Conservation (phyloP, 202 grass and related monocot species). For the Zizania palustris region DNA sequence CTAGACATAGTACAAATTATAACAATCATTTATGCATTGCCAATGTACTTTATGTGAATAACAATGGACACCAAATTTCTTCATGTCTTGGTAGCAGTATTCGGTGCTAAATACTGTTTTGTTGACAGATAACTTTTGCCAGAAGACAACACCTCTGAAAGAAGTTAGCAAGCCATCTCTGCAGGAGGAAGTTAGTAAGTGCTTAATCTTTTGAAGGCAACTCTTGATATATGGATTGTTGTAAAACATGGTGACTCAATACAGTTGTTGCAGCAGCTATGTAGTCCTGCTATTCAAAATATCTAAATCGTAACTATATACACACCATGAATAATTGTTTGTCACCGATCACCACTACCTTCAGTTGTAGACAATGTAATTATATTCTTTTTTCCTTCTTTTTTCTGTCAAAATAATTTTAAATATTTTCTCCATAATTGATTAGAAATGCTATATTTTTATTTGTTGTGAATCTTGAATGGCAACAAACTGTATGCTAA, state of each 20-base stretch:
- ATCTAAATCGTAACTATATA: slow-evolving; percentile 9
- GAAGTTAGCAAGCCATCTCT: slow-evolving; percentile 49
- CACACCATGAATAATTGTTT: neutral
- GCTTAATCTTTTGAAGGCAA: slow-evolving; percentile 29
- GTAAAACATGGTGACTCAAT: slow-evolving; percentile 20
- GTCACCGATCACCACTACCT: neutral
- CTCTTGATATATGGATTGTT: neutral
- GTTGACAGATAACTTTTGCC: slow-evolving; percentile 61
- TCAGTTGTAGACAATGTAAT: slow-evolving; percentile 2
- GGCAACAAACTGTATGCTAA: slow-evolving; percentile 20
- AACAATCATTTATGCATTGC: slow-evolving; percentile 17
- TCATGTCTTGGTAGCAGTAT: slow-evolving; percentile 6
- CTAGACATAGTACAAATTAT: slow-evolving; percentile 3
- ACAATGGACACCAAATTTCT: slow-evolving; percentile 1
- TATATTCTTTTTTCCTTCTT: neutral
- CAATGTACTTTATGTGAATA: slow-evolving; percentile 11
- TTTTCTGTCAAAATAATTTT: slow-evolving; percentile 19
- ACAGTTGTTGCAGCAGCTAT: neutral
- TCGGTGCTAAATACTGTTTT: slow-evolving; percentile 33
- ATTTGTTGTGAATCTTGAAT: slow-evolving; percentile 33
- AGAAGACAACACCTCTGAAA: slow-evolving; percentile 52
- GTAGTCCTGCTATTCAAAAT: neutral
- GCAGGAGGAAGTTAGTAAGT: slow-evolving; percentile 48
- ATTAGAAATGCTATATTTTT: slow-evolving; percentile 3
- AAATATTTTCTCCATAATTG: slow-evolving; percentile 27